Conservation (phyloP, 768 basidiomycete species). For the Coprinopsis sp. region DNA sequence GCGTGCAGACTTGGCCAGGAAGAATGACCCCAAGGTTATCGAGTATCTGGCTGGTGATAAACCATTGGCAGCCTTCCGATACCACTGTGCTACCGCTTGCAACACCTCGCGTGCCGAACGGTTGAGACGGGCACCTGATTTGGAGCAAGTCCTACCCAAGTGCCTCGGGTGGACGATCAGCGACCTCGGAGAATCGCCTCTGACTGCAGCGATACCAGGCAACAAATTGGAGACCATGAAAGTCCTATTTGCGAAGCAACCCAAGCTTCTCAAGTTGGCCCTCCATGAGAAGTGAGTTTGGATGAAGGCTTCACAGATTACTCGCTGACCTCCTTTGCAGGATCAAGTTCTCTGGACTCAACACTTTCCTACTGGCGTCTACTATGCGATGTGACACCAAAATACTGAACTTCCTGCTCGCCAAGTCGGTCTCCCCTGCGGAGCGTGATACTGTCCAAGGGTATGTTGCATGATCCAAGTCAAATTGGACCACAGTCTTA, state of each 20-base stretch:
- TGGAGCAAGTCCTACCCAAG: constrained; percentile 39
- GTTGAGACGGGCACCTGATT: constrained; percentile 33
- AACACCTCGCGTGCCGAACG: constrained; percentile 39
- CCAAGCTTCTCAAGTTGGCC: constrained; percentile 35
- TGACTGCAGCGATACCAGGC: constrained; percentile 40
- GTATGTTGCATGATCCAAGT: too few relatives aligned
- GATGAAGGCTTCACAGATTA: neutral
- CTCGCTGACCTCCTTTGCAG: constrained; percentile 21
- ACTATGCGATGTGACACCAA: constrained; percentile 20
- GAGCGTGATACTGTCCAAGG: constrained; percentile 38
- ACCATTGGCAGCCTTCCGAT: constrained; percentile 46
- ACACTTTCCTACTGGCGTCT: constrained; percentile 41
- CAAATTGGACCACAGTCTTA: too few relatives aligned
- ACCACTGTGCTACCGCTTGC: constrained; percentile 41
- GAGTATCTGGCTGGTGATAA: constrained; percentile 44
- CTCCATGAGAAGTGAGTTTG: constrained; percentile 43
- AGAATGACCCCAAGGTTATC: constrained; percentile 45
- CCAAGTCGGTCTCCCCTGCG: constrained; percentile 39
- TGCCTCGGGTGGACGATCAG: constrained; percentile 50
- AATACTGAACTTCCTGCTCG: constrained; percentile 48
- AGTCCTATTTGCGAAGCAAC: constrained; percentile 37
- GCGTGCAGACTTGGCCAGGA: constrained; percentile 45
- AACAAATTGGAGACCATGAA: constrained; percentile 37
- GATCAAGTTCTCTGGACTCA: constrained; percentile 43
- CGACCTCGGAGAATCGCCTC: constrained; percentile 46